Percentiles rank a stretch among this genome's conserved stretches.
Conservation (phyloP, 352 stramenopile genomes). For the Phytophthora capsici region DNA sequence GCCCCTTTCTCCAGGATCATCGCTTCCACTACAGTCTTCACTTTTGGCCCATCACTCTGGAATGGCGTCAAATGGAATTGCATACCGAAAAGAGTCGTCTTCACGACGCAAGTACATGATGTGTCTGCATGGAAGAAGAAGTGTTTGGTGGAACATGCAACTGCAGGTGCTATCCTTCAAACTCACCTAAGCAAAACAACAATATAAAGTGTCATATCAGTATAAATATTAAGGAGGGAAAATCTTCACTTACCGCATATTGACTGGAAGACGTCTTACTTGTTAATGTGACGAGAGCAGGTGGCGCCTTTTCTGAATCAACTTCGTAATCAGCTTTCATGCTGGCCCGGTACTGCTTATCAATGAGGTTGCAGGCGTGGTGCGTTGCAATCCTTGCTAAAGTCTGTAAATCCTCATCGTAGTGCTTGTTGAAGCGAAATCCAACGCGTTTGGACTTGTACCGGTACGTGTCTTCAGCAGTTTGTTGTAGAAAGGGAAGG, state of each 20-base stretch:
- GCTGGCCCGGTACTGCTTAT: conserved; percentile 6
- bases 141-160: conserved; percentile 5
- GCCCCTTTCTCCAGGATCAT: no score
- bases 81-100: background rate
- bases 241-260: no score
- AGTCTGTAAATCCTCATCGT: background rate
- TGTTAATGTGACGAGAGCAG: background rate
- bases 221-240: no score
- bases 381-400: conserved; percentile 5
- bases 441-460: conserved; percentile 6
- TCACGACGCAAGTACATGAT: conserved; percentile 5
- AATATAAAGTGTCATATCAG: no score
- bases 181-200: no score
- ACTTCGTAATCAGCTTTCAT: background rate
- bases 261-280: background rate
- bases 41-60: conserved; percentile 1
- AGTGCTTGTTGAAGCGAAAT: conserved; percentile 1
- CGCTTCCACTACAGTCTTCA: no score
- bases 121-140: conserved; percentile 6
- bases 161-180: background rate
- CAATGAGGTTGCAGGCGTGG: conserved; percentile 12
- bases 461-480: background rate
- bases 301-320: no score
- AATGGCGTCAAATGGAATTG: conserved; percentile 1
- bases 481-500: conserved; percentile 14